Conservation (phyloP, 139 green algal genomes). For the Zygnema circumcarinatum region DNA sequence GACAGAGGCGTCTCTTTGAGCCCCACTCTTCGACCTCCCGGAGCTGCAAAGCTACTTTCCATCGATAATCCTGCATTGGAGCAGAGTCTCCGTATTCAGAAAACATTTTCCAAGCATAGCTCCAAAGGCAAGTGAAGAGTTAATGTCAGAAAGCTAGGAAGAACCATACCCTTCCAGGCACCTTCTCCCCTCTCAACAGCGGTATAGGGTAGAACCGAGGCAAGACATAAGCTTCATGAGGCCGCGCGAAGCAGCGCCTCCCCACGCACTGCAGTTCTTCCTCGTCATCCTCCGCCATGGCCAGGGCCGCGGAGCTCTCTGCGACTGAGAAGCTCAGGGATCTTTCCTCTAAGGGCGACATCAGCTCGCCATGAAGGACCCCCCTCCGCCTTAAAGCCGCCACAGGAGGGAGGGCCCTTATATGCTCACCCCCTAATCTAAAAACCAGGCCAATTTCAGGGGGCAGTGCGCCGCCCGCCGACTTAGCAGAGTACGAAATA, state of each 20-base stretch:
- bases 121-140: neutral
- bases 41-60: constrained; percentile 31
- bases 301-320: neutral
- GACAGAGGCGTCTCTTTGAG: neutral
- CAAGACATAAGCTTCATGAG: constrained; percentile 28
- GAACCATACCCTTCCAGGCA: constrained; percentile 24
- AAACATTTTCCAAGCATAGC: neutral
- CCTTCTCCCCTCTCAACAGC: constrained; percentile 32
- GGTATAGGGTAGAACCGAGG: constrained; percentile 39
- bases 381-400: too few relatives aligned
- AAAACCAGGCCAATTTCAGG: too few relatives aligned
- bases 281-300: constrained; percentile 17
- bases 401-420: too few relatives aligned
- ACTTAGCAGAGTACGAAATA: too few relatives aligned
- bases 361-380: neutral
- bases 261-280: constrained; percentile 28
- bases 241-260: constrained; percentile 32
- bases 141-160: neutral
- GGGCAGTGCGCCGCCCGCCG: too few relatives aligned
- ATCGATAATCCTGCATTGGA: constrained; percentile 35
- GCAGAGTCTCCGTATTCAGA: neutral
- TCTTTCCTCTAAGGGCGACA: neutral
- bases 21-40: neutral
- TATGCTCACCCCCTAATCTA: too few relatives aligned
- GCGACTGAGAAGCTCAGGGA: neutral